Evolutionary conservation across 2,329 filamentous ascomycete species (phyloP).

Genomic region (Curvularia verruculosa): DNA sequence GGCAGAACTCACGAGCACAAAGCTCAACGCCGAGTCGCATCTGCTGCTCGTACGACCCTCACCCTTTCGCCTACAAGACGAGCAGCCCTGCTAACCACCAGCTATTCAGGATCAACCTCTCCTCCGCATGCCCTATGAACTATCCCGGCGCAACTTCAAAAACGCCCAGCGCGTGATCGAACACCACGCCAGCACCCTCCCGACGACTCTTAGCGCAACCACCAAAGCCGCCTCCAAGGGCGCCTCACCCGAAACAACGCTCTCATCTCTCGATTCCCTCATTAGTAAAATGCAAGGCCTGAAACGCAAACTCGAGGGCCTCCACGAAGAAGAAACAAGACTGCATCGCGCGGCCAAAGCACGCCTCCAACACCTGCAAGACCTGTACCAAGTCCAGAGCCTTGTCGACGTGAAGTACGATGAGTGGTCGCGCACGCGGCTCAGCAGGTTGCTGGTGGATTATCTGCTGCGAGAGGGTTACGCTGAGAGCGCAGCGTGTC

Average conservation of each 20-base stretch:
- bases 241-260: constrained; percentile 52
- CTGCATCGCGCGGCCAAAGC: constrained; percentile 78
- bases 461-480: constrained; percentile 88
- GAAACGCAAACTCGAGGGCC: constrained; percentile 81
- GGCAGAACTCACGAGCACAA: constrained; percentile 61
- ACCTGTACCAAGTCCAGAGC: constrained; percentile 78
- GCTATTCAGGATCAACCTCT: constrained; percentile 84
- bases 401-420: constrained; percentile 94
- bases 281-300: constrained; percentile 82
- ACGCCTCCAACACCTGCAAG: constrained; percentile 78
- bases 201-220: constrained; percentile 61
- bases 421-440: constrained; percentile 78
- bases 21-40: constrained; percentile 76
- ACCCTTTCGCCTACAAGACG: background rate
- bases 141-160: constrained; percentile 93
- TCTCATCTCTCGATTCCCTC: constrained; percentile 83
- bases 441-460: constrained; percentile 89
- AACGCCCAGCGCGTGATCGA: constrained; percentile 78
- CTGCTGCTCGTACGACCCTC: constrained; percentile 69
- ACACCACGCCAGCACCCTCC: constrained; percentile 69
- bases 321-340: constrained; percentile 78
- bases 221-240: constrained; percentile 67
- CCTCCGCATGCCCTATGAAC: constrained; percentile 88
- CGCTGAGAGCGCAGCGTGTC: constrained; percentile 72
- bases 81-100: constrained; percentile 3